Evolutionary conservation across 331 rosid genomes (phyloP), one percentile per base, ranked within the genome.

Genomic region (Malus hybrid): DNA sequence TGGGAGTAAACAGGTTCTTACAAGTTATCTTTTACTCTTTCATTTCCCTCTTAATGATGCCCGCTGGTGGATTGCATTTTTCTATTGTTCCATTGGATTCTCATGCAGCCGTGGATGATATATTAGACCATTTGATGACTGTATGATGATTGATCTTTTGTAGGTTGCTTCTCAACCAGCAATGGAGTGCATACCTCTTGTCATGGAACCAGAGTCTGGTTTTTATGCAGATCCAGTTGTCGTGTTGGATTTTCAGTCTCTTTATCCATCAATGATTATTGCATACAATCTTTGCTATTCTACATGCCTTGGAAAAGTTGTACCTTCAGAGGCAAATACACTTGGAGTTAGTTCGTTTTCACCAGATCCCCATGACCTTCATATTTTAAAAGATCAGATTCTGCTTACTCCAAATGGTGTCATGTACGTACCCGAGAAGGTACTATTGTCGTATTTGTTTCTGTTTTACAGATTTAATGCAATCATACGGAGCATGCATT

Each of bases 121-220:
- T 12, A 42, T 28, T 70, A 33, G 14, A 29, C 57, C n/a, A 13
- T 71, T 44, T 2, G 54, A 14, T 69, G 66, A 69, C 18, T 27
- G 19, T 61, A 44, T 50, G 66, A 29, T 67, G 59, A 67, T 73
- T 22, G 14, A 52, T 48, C 72, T 52, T 59, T 29, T 75, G 77
- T 73, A 93, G 98, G 97, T 93, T 75, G 98, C 97, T 83, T 93
- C 96, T 80, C 98, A 93, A 80, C 96, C 98, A 85, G 98, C 98
- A 71, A 93, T 93, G 98, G 97, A 93, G 78, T 93, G 98, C 79
- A 80, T 90, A 39, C 98, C 98, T 28, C 93, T 94, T 81, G 98
- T 94, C 31, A 94, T 94, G 98, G 98, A 94, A 85, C 98, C 98
- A 18, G 90, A 90, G 80, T 94, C 98, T 66, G 95, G 95, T 83